These are phyloP conservation scores for Fusarium chuoi DNA, from an alignment of 2,329 filamentous ascomycete species.

Conservation along the genomic window DNA sequence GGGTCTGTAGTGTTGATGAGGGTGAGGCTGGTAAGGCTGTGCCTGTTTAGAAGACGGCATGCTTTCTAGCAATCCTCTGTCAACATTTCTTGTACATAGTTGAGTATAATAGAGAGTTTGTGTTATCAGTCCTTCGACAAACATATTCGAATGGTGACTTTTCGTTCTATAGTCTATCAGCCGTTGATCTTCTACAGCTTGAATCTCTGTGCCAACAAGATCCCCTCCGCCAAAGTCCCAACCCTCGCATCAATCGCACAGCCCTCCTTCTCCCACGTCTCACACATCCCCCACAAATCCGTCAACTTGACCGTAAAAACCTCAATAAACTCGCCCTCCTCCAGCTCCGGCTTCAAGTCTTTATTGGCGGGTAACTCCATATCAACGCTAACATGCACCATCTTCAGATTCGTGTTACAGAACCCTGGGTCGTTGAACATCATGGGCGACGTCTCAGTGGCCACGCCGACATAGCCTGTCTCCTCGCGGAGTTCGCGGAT, in stretches of 20 bases:
- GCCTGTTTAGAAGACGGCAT: constrained; percentile 16
- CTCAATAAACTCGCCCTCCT: constrained; percentile 86
- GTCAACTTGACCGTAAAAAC: constrained; percentile 75
- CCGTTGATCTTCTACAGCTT: constrained; percentile 48
- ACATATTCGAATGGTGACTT: not conserved
- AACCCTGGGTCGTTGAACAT: constrained; percentile 76
- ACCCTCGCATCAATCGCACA: constrained; percentile 84
- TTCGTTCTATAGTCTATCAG: not conserved
- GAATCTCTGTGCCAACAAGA: constrained; percentile 74
- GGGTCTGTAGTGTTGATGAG: constrained; percentile 40
- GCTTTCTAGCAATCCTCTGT: not conserved
- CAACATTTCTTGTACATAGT: constrained; percentile 4
- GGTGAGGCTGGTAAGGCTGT: constrained; percentile 54
- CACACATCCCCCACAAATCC: constrained; percentile 73
- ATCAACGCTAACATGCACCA: constrained; percentile 80
- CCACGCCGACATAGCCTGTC: constrained; percentile 70
- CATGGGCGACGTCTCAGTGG: constrained; percentile 67
- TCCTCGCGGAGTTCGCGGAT: constrained; percentile 73
- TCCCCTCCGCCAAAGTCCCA: constrained; percentile 80
- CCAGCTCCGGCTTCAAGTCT: constrained; percentile 73
- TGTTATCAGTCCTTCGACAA: not conserved
- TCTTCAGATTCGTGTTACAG: constrained; percentile 73
- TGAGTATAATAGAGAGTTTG: not conserved
- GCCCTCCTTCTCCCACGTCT: constrained; percentile 73
- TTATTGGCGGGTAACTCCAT: constrained; percentile 75